Percentiles rank a stretch among this genome's conserved stretches.
phyloP scores from a whole-genome alignment of 495 filamentous ascomycete genomes.

The Penicillium canariense region DNA sequence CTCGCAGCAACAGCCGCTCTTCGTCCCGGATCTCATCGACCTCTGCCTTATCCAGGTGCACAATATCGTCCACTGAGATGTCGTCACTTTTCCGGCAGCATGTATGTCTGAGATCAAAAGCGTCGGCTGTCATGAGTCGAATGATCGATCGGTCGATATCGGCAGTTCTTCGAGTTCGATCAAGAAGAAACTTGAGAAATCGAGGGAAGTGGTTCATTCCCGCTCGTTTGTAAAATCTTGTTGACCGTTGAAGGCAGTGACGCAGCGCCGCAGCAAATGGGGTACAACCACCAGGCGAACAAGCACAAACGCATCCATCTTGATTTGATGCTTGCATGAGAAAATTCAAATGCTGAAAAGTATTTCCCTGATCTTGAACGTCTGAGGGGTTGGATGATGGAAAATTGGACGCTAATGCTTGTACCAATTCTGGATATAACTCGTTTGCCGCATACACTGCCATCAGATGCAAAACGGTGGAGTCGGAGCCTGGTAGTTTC shows the following conservation, averaged over 20 bases:
- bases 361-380: background rate
- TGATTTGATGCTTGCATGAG: background rate
- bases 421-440: background rate
- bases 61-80: background rate
- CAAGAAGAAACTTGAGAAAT: background rate
- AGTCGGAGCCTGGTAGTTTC: background rate
- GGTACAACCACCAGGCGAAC: background rate
- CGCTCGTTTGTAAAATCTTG: background rate
- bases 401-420: background rate
- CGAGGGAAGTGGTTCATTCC: background rate
- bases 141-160: background rate
- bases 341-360: background rate
- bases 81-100: constrained; percentile 1
- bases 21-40: constrained; percentile 5
- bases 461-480: background rate
- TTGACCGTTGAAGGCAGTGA: background rate
- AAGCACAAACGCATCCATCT: constrained; percentile 6
- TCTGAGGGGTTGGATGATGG: background rate
- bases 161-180: background rate
- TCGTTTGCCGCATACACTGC: background rate
- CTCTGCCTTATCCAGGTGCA: background rate
- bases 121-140: constrained; percentile 1
- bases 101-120: background rate
- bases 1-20: background rate
- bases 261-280: background rate